Evolutionary conservation across 148 eudicot genomes (phyloP), one percentile per base, ranked within the genome.

Genomic region (Chenopodium quinoa): DNA sequence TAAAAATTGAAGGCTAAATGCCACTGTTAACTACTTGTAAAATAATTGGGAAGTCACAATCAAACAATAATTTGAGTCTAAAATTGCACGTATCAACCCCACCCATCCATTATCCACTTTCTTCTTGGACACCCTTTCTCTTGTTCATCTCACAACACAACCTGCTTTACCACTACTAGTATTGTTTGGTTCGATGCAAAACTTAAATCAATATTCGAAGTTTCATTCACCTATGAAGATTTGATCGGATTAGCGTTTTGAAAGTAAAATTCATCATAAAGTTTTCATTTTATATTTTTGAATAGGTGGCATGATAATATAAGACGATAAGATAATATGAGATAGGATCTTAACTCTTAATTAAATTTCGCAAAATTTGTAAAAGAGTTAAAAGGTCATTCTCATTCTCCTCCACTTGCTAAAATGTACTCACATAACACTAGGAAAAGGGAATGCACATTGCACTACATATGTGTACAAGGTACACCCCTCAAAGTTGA

Each of bases 51-150:
- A 47, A 25, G 77, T 74, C 77, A 74, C 62, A 48, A 74, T 74
- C 37, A 50, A 22, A 74, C 10, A 48, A 25, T 74, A 27, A 74
- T 74, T 32, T 52, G 77, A 74, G 37, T 74, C 20, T 54, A 46
- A 22, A 44, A 72, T 40, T 25, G 13, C 74, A 71, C 74, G 40
- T 71, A 19, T 40, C 25, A 20, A 40, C 56, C 77, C 63, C 63
- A 50, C 63, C 31, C 20, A 13, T 29, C 20, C 63, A 74, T 27
- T 52, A 48, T 74, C 63, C 63, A 73, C 76, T 46, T 73, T 73
- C 56, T n/a, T 72, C 54, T 44, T n/a, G 3, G 3, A 46, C 75
- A n/a, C 17, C 29, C 23, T 72, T 72, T 54, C 8, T 27, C 32
- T 25, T 66, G 34, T 27, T 25, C 70, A 66, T 56, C 62, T 56